phyloP scores from a whole-genome alignment of 129 eudicot species.

The Glebionis coronaria region DNA sequence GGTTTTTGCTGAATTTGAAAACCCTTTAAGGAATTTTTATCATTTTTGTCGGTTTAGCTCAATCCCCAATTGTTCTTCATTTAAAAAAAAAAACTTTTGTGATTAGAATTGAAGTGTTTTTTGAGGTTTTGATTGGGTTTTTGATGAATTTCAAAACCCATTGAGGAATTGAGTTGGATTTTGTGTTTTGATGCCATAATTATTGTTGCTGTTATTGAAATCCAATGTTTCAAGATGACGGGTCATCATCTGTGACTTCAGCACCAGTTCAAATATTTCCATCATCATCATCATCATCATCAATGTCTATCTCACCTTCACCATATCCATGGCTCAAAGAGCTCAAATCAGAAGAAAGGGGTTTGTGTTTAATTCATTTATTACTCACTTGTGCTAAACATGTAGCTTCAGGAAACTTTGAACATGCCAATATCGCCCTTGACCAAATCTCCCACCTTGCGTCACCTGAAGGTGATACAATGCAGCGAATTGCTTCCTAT shows the following conservation, averaged over 20 bases:
- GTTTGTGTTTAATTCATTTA: constrained; percentile 77
- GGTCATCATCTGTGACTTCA: constrained; percentile 84
- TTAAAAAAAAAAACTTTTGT: neutral
- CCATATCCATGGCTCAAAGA: constrained; percentile 90
- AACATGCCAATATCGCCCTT: constrained; percentile 86
- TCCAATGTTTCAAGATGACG: constrained; percentile 93
- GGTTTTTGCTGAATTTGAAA: constrained; percentile 43
- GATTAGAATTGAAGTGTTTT: neutral
- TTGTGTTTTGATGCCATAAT: no score
- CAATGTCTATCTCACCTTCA: constrained; percentile 57
- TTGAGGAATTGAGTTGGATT: no score
- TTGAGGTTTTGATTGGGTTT: constrained; percentile 8
- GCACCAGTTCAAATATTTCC: constrained; percentile 78
- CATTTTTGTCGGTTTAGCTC: constrained; percentile 21
- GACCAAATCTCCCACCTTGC: constrained; percentile 98
- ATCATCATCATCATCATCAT: no score
- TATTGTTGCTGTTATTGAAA: neutral
- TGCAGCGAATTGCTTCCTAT: constrained; percentile 94
- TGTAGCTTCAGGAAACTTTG: constrained; percentile 83
- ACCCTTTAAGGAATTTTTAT: constrained; percentile 38
- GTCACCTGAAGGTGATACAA: constrained; percentile 88
- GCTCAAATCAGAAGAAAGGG: constrained; percentile 95
- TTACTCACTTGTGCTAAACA: constrained; percentile 88
- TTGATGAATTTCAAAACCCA: neutral
- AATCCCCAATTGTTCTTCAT: neutral